Evolutionary conservation across 1,284 basidiomycete species (phyloP).

Genomic region (Malassezia dermatis): DNA sequence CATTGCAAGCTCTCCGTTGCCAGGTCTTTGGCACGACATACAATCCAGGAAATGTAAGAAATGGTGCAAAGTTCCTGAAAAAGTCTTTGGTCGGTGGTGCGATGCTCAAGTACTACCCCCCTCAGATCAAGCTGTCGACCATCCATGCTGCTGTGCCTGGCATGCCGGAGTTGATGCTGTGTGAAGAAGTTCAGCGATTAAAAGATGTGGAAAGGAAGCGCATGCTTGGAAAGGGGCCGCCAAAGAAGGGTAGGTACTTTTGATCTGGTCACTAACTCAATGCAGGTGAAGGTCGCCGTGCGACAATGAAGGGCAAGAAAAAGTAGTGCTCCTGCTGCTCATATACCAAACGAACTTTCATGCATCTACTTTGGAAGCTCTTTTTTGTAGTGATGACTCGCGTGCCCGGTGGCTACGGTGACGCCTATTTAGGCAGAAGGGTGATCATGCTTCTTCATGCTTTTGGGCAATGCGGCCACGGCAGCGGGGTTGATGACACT

Average conservation of each 20-base stretch:
- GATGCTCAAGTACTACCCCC: constrained; percentile 43
- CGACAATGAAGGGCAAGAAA: constrained; percentile 43
- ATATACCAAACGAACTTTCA: neutral
- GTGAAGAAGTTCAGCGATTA: constrained; percentile 27
- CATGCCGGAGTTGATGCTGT: constrained; percentile 20
- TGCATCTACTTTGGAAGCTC: neutral
- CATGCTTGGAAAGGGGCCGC: constrained; percentile 42
- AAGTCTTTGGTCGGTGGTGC: constrained; percentile 33
- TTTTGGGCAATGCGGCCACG: constrained; percentile 29
- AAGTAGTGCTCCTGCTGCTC: constrained; percentile 17
- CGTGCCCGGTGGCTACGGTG: neutral
- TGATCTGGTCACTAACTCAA: neutral
- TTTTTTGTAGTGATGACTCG: neutral
- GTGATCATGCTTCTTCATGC: constrained; percentile 31
- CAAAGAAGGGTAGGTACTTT: constrained; percentile 44
- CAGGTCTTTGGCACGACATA: constrained; percentile 30
- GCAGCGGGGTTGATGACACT: constrained; percentile 18
- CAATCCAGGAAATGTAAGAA: constrained; percentile 32
- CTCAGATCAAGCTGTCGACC: constrained; percentile 28
- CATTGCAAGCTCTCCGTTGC: constrained; percentile 29
- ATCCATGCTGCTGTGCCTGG: constrained; percentile 19
- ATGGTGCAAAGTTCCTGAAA: constrained; percentile 35
- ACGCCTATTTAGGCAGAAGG: neutral
- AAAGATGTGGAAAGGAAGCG: constrained; percentile 39
- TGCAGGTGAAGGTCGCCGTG: constrained; percentile 42